A percentile compares a stretch with the other conserved stretches of the same genome.
Conservation (phyloP, 108 stramenopile species). For the Chaetoceros tenuissimus region DNA sequence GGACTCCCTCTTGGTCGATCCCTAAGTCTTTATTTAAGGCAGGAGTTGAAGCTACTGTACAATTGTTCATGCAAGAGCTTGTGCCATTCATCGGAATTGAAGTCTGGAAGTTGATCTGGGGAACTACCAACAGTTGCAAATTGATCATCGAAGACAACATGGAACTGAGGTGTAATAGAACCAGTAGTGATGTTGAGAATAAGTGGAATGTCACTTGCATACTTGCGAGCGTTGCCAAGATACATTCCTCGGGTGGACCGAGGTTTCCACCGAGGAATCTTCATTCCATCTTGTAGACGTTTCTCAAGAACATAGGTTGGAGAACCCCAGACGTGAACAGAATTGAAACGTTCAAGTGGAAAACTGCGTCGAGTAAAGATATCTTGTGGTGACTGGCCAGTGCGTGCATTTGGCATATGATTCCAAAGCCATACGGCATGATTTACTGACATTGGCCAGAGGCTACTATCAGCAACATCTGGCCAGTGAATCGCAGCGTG, state of each 20-base stretch:
- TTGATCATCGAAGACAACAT: constrained; percentile 11
- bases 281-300: background rate
- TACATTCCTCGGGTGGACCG: background rate
- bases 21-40: too few species aligned
- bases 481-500: constrained; percentile 33
- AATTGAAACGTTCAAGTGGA: background rate
- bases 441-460: constrained; percentile 14
- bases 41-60: too few species aligned
- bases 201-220: background rate
- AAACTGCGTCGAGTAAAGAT: constrained; percentile 2
- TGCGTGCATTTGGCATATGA: constrained; percentile 1
- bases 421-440: constrained; percentile 11
- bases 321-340: constrained; percentile 3
- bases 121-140: constrained; percentile 2
- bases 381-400: constrained; percentile 13
- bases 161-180: constrained; percentile 9
- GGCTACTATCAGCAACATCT: background rate
- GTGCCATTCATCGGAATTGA: constrained; percentile 13
- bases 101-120: constrained; percentile 4
- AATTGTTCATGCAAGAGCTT: too few species aligned
- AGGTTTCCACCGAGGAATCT: constrained; percentile 1
- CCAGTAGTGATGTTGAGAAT: constrained; percentile 1
- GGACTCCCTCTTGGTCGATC: too few species aligned
- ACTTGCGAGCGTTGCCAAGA: background rate
- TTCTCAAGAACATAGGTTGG: constrained; percentile 1